Conservation (phyloP, 352 stramenopile species). For the Globisporangium nagaii region DNA sequence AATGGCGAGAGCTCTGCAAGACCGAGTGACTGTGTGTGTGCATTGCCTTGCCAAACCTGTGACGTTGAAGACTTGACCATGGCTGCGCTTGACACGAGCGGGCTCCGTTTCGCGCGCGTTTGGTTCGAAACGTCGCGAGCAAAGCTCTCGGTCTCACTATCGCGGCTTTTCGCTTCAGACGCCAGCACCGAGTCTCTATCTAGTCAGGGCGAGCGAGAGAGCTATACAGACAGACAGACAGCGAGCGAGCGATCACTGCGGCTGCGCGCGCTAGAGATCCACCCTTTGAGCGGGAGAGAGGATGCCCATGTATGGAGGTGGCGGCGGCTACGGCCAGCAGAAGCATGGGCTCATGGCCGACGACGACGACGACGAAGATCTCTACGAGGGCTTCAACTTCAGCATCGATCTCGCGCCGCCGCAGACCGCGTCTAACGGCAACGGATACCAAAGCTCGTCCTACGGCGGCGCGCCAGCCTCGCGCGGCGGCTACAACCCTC, state of each 20-base stretch:
- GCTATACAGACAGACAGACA: too few relatives aligned
- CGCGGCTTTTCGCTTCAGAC: neutral
- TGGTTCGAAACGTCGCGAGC: slow-evolving; percentile 4
- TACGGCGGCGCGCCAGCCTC: slow-evolving; percentile 54
- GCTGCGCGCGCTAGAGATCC: neutral
- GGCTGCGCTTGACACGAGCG: too few relatives aligned
- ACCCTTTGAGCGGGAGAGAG: neutral
- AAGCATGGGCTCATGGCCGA: slow-evolving; percentile 60
- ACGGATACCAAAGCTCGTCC: slow-evolving; percentile 46
- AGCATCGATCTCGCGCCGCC: slow-evolving; percentile 75
- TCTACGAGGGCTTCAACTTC: slow-evolving; percentile 91
- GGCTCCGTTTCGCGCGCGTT: neutral
- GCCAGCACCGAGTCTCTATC: neutral
- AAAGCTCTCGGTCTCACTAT: neutral
- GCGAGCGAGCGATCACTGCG: too few relatives aligned
- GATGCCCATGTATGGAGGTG: slow-evolving; percentile 28
- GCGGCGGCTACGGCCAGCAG: slow-evolving; percentile 44
- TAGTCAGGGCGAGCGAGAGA: too few relatives aligned
- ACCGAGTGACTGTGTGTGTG: too few relatives aligned
- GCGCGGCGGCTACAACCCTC: slow-evolving; percentile 57
- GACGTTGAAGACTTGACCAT: too few relatives aligned
- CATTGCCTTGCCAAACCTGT: too few relatives aligned
- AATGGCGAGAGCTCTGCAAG: too few relatives aligned
- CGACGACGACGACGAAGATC: slow-evolving; percentile 81
- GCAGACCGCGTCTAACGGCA: slow-evolving; percentile 53